phyloP scores from a whole-genome alignment of 176 grass and related monocot species.

The Oryza coarctata region DNA sequence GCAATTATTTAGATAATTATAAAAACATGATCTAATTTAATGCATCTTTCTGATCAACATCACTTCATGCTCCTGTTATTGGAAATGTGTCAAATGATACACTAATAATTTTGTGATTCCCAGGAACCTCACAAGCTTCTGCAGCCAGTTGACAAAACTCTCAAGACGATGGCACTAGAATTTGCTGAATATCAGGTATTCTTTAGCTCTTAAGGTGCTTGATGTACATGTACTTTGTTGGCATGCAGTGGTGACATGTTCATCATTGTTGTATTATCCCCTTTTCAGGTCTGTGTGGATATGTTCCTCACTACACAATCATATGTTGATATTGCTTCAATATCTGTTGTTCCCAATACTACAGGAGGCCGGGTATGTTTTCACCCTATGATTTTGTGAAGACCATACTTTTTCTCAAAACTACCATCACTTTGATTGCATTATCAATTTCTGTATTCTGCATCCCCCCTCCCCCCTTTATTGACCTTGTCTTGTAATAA shows the following conservation, averaged over 20 bases:
- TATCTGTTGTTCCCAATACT: conserved; percentile 71
- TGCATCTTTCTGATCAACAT: conserved; percentile 19
- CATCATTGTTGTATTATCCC: not conserved
- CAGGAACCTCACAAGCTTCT: conserved; percentile 87
- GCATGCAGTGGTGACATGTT: not conserved
- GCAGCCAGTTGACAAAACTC: conserved; percentile 70
- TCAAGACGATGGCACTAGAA: conserved; percentile 86
- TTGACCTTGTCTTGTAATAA: not conserved
- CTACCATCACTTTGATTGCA: not conserved
- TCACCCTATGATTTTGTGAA: conserved; percentile 3
- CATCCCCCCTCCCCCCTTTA: no score
- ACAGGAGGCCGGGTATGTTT: conserved; percentile 75
- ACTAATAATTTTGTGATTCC: conserved; percentile 24
- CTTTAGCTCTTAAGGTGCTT: not conserved
- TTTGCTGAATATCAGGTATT: conserved; percentile 88
- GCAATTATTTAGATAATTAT: not conserved
- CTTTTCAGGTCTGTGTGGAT: conserved; percentile 77
- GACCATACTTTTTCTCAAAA: not conserved
- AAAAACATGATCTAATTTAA: not conserved
- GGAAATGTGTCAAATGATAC: not conserved
- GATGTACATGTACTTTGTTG: not conserved
- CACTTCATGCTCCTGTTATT: not conserved
- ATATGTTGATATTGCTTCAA: conserved; percentile 81
- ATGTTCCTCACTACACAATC: conserved; percentile 82
- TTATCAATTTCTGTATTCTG: not conserved